phyloP scores from a whole-genome alignment of 345 rosid genomes.

The Firmiana major region DNA sequence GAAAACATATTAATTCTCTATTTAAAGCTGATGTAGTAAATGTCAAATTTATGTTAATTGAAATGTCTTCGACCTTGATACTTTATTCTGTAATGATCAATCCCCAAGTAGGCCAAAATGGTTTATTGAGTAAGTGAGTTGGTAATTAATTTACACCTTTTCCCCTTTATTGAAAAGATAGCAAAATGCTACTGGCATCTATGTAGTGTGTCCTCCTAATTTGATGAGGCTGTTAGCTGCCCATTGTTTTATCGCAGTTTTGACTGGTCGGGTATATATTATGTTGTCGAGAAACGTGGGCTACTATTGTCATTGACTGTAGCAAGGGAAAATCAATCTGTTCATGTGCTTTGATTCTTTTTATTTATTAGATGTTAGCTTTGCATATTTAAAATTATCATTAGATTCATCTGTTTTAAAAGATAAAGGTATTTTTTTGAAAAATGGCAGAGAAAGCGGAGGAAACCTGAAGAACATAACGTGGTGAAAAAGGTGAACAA shows the following conservation, averaged over 20 bases:
- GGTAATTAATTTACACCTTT: background rate
- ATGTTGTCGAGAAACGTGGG: background rate
- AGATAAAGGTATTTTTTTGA: slow-evolving; percentile 11
- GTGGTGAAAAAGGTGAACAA: slow-evolving; percentile 53
- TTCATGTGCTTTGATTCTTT: background rate
- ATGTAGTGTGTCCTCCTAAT: background rate
- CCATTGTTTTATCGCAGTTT: background rate
- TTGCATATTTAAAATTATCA: background rate
- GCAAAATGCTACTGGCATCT: background rate
- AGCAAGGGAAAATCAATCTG: background rate
- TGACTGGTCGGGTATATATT: background rate
- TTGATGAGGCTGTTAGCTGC: background rate
- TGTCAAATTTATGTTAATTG: background rate
- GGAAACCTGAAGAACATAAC: slow-evolving; percentile 66
- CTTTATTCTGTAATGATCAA: background rate
- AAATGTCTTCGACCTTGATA: background rate
- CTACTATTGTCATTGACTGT: background rate
- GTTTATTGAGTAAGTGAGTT: background rate
- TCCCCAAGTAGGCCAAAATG: slow-evolving; percentile 2
- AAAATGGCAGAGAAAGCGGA: slow-evolving; percentile 73
- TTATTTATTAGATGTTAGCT: background rate
- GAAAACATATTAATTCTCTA: background rate
- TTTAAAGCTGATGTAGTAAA: background rate
- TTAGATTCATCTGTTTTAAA: background rate
- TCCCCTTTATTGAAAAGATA: background rate